Percentiles rank a stretch among this genome's conserved stretches.
Conservation (phyloP, 2,329 filamentous ascomycete species). For the Cladosporium sp. region DNA sequence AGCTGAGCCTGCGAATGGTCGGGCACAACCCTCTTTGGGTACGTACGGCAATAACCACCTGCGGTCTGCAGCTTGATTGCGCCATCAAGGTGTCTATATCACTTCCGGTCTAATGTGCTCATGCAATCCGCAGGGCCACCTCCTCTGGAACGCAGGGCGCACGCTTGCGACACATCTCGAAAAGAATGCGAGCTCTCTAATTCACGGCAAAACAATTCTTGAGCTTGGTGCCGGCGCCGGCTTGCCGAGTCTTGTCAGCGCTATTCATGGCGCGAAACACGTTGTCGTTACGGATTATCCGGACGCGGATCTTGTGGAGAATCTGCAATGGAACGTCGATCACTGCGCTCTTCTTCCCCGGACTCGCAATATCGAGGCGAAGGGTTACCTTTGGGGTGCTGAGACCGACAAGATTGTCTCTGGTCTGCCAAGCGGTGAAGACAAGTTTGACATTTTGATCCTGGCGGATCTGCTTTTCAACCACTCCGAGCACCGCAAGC, state of each 20-base stretch:
- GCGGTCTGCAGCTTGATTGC: not conserved
- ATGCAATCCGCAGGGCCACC: slow-evolving; percentile 62
- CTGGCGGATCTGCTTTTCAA: slow-evolving; percentile 90
- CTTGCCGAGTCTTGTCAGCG: slow-evolving; percentile 71
- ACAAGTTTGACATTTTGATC: slow-evolving; percentile 75
- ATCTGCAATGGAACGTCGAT: slow-evolving; percentile 74
- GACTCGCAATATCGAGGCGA: slow-evolving; percentile 41
- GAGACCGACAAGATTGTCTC: slow-evolving; percentile 59
- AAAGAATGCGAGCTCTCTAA: slow-evolving; percentile 58
- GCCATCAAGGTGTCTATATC: slow-evolving; percentile 16
- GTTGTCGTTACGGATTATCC: slow-evolving; percentile 87
- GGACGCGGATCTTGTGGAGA: slow-evolving; percentile 77
- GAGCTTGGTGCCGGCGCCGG: slow-evolving; percentile 89
- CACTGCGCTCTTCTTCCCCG: slow-evolving; percentile 49
- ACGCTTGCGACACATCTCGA: slow-evolving; percentile 79
- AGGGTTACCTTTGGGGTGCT: slow-evolving; percentile 82
- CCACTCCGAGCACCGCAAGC: slow-evolving; percentile 78
- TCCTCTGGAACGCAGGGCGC: slow-evolving; percentile 87
- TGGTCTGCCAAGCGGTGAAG: slow-evolving; percentile 50
- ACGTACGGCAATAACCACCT: slow-evolving; percentile 36
- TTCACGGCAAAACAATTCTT: slow-evolving; percentile 70
- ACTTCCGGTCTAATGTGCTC: slow-evolving; percentile 10
- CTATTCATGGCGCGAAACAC: slow-evolving; percentile 64
- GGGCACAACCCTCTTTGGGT: slow-evolving; percentile 85
- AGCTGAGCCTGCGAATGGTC: slow-evolving; percentile 72